Percentiles rank a stretch among this genome's conserved stretches.
These are phyloP conservation scores for Furcasterigmium sp. DNA, from an alignment of 2,329 filamentous ascomycete species.

Conservation along the genomic window DNA sequence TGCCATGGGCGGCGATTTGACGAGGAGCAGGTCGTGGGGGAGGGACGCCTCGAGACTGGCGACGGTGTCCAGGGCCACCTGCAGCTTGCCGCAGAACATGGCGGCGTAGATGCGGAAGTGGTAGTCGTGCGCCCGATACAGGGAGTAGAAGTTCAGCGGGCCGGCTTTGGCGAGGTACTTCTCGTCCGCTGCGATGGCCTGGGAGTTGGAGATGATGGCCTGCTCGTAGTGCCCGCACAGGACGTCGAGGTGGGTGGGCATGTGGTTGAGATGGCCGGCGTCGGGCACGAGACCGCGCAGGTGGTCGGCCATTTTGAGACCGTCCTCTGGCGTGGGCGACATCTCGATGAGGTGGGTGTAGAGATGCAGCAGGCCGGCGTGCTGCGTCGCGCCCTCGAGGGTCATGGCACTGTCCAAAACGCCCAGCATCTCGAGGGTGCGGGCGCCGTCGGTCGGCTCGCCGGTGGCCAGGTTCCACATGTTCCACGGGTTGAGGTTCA, in stretches of 20 bases:
- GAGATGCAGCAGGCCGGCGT: slow-evolving; percentile 68
- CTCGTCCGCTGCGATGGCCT: slow-evolving; percentile 63
- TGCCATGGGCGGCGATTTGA: slow-evolving; percentile 68
- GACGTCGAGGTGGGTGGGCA: slow-evolving; percentile 74
- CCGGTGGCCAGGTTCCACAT: slow-evolving; percentile 34
- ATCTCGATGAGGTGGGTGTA: slow-evolving; percentile 79
- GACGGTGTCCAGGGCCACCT: slow-evolving; percentile 57
- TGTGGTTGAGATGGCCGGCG: slow-evolving; percentile 66
- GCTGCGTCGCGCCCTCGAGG: slow-evolving; percentile 40
- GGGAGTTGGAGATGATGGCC: slow-evolving; percentile 61
- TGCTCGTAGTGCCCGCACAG: slow-evolving; percentile 65
- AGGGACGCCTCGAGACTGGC: slow-evolving; percentile 55
- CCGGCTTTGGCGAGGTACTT: slow-evolving; percentile 57
- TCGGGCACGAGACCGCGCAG: slow-evolving; percentile 64
- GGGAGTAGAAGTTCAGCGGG: slow-evolving; percentile 66
- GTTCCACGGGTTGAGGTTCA: slow-evolving; percentile 43
- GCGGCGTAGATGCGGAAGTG: slow-evolving; percentile 73
- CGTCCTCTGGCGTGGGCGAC: slow-evolving; percentile 61
- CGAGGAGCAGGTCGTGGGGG: slow-evolving; percentile 56
- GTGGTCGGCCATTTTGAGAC: slow-evolving; percentile 53
- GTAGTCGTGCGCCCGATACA: slow-evolving; percentile 70
- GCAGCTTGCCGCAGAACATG: slow-evolving; percentile 67
- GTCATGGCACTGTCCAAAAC: slow-evolving; percentile 42
- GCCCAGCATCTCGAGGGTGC: slow-evolving; percentile 18
- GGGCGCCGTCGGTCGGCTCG: slow-evolving; percentile 11